phyloP scores from a whole-genome alignment of 495 filamentous ascomycete genomes.

The Corynascus novoguineensis region DNA sequence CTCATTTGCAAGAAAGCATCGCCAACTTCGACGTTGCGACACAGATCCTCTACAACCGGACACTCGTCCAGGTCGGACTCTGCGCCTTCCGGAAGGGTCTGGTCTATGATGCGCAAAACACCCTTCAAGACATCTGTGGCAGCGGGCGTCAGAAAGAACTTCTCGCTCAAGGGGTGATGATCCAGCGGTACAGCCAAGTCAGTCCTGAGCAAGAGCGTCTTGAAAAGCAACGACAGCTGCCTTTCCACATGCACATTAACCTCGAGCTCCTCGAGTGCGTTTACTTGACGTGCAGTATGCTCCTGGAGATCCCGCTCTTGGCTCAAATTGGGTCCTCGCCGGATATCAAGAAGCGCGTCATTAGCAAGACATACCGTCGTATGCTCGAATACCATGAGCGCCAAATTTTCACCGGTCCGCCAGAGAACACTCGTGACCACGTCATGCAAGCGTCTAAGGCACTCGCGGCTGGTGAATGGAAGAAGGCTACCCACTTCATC shows the following conservation, averaged over 20 bases:
- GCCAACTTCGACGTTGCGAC: conserved; percentile 90
- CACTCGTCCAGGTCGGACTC: conserved; percentile 93
- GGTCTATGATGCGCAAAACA: conserved; percentile 94
- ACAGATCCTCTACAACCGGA: conserved; percentile 98
- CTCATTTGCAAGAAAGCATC: conserved; percentile 96
- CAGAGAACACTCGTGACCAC: conserved; percentile 97
- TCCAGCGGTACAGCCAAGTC: conserved; percentile 91
- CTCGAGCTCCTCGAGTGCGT: conserved; percentile 96
- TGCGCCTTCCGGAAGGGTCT: conserved; percentile 96
- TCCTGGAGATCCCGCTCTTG: conserved; percentile 94
- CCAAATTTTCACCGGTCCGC: conserved; percentile 96
- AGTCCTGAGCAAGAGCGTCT: conserved; percentile 95
- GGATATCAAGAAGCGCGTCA: conserved; percentile 94
- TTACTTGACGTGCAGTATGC: conserved; percentile 97
- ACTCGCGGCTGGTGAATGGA: conserved; percentile 94
- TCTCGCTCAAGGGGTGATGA: conserved; percentile 94
- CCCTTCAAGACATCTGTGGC: conserved; percentile 94
- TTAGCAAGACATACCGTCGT: conserved; percentile 98
- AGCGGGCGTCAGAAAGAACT: conserved; percentile 96
- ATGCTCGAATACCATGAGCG: conserved; percentile 99
- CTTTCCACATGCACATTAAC: conserved; percentile 99
- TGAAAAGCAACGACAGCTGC: conserved; percentile 91
- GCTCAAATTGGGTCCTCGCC: conserved; percentile 94
- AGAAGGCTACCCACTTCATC: conserved; percentile 87
- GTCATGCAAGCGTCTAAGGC: conserved; percentile 99